A percentile compares a stretch with the other conserved stretches of the same genome.
These are phyloP conservation scores for Liriodendron chinense DNA, from an alignment of 164 flowering plant genomes.

Conservation along the genomic window DNA sequence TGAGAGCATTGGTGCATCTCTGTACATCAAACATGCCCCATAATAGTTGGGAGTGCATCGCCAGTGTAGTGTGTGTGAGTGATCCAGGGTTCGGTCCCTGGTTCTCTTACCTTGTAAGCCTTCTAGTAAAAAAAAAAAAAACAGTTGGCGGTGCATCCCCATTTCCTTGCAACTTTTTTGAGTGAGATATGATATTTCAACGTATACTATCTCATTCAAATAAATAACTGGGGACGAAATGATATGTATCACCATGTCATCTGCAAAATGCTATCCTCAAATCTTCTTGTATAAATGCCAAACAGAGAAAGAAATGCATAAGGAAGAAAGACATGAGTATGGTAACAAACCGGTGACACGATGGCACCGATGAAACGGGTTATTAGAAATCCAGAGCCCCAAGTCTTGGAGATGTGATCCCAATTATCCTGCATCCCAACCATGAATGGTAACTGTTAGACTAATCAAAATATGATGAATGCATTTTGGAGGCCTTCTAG, in stretches of 20 bases:
- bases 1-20: too few relatives aligned
- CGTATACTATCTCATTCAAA: neutral
- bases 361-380: conserved; percentile 68
- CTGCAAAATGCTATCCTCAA: neutral
- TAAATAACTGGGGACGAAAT: neutral
- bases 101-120: too few relatives aligned
- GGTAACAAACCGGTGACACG: conserved; percentile 63
- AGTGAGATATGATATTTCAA: too few relatives aligned
- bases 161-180: too few relatives aligned
- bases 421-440: conserved; percentile 66
- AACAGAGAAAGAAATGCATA: neutral
- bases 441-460: neutral
- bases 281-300: neutral
- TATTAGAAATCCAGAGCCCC: conserved; percentile 73
- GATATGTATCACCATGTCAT: neutral
- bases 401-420: conserved; percentile 62
- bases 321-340: neutral
- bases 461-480: neutral
- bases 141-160: too few relatives aligned
- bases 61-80: neutral
- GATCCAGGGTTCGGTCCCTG: too few relatives aligned
- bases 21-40: neutral
- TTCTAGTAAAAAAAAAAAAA: too few relatives aligned
- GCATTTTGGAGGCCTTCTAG: neutral
- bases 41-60: neutral